These are phyloP conservation scores for Ceratocystis variospora DNA, from an alignment of 2,329 filamentous ascomycete genomes.

Conservation along the genomic window DNA sequence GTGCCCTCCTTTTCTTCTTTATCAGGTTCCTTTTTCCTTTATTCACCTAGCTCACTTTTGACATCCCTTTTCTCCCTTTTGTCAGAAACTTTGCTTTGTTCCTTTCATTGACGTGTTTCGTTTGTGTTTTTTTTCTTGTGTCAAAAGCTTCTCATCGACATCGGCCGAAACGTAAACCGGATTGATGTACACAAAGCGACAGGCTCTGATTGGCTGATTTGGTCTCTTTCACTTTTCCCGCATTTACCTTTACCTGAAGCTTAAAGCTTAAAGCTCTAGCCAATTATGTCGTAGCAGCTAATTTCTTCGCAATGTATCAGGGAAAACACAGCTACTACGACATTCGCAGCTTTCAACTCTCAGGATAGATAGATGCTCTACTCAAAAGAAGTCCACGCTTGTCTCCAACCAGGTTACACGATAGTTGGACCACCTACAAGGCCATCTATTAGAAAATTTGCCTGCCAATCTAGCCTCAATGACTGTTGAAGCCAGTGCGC, in stretches of 20 bases:
- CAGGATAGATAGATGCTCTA: no score
- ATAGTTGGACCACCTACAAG: neutral
- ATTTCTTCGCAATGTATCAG: neutral
- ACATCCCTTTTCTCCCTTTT: neutral
- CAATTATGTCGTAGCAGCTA: neutral
- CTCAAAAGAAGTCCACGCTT: no score
- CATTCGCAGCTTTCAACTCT: no score
- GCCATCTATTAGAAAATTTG: neutral
- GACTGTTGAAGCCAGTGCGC: neutral
- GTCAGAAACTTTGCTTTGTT: no score
- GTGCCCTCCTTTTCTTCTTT: neutral
- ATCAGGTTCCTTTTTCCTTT: neutral
- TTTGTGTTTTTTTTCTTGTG: slow-evolving; percentile 8
- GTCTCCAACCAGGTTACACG: neutral
- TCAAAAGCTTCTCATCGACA: slow-evolving; percentile 17
- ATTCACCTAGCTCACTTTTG: neutral
- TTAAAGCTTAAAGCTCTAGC: slow-evolving; percentile 1
- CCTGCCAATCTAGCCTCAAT: neutral
- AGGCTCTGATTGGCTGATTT: slow-evolving; percentile 13
- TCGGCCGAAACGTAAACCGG: slow-evolving; percentile 16
- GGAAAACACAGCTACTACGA: neutral
- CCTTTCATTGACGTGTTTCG: neutral
- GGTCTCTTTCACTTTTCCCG: neutral
- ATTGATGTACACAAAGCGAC: slow-evolving; percentile 18
- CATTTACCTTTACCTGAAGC: neutral